phyloP scores from a whole-genome alignment of 129 eudicot genomes.

The Flaveria bidentis region DNA sequence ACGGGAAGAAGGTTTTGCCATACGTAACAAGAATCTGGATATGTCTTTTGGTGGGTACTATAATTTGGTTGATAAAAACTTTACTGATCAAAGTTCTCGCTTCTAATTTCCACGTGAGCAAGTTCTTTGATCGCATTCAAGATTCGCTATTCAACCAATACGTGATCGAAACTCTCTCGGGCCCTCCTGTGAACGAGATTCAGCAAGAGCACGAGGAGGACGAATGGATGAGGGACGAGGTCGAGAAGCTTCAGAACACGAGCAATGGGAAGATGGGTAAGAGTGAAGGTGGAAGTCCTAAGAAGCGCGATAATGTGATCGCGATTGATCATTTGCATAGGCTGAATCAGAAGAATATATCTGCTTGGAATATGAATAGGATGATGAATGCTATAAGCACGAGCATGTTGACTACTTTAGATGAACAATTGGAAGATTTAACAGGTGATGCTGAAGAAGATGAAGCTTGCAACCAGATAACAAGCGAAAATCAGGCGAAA shows the following conservation, averaged over 20 bases:
- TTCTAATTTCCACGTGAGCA: conserved; percentile 52
- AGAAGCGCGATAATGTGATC: conserved; percentile 47
- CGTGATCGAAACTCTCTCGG: conserved; percentile 50
- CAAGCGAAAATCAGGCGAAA: conserved; percentile 65
- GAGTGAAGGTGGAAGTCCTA: conserved; percentile 13
- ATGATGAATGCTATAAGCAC: conserved; percentile 58
- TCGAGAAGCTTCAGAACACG: conserved; percentile 45
- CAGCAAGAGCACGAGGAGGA: conserved; percentile 43
- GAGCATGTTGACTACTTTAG: conserved; percentile 58
- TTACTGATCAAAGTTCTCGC: conserved; percentile 54
- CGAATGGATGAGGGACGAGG: conserved; percentile 36
- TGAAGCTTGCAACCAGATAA: conserved; percentile 56
- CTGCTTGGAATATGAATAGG: conserved; percentile 90
- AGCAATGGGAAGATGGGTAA: conserved; percentile 13
- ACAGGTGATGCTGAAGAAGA: conserved; percentile 43
- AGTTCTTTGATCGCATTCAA: conserved; percentile 60
- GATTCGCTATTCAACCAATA: conserved; percentile 59
- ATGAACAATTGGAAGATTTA: conserved; percentile 55
- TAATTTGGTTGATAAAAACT: conserved; percentile 52
- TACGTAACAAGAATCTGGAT: conserved; percentile 46
- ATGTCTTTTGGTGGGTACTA: conserved; percentile 57
- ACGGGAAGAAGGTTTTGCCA: conserved; percentile 42
- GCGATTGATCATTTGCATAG: conserved; percentile 68
- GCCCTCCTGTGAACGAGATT: conserved; percentile 42
- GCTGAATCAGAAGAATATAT: conserved; percentile 67